Percentiles rank a stretch among this genome's conserved stretches.
Evolutionary conservation across 805 yeast genomes (phyloP).

Genomic region (Yamadazyma nakazawae): DNA sequence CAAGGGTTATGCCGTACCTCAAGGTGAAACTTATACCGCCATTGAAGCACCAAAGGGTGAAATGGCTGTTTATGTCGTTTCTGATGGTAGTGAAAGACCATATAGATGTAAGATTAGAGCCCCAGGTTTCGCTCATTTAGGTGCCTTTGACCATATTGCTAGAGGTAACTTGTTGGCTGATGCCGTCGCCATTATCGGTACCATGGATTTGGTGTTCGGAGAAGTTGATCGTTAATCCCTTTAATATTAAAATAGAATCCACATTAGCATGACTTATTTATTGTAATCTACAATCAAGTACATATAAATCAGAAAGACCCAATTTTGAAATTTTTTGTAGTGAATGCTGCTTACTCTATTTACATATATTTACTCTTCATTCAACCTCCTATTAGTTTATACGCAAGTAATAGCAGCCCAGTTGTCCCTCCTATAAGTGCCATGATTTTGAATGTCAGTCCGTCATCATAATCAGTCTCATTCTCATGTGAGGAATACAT

Average conservation of each 20-base stretch:
- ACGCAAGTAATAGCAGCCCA: slow-evolving; percentile 26
- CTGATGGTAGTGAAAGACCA: slow-evolving; percentile 88
- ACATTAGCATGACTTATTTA: slow-evolving; percentile 1
- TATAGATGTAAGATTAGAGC: slow-evolving; percentile 91
- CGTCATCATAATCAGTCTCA: slow-evolving; percentile 17
- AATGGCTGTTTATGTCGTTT: slow-evolving; percentile 85
- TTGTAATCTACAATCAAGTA: slow-evolving; percentile 5
- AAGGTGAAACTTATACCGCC: slow-evolving; percentile 87
- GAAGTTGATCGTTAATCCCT: slow-evolving; percentile 77
- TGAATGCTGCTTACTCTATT: too few relatives aligned
- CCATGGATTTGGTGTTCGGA: slow-evolving; percentile 93
- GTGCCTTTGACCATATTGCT: slow-evolving; percentile 81
- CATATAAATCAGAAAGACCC: neutral
- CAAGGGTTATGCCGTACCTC: slow-evolving; percentile 85
- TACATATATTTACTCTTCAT: neutral
- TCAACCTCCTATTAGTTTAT: slow-evolving; percentile 15
- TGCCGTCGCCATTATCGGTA: slow-evolving; percentile 91
- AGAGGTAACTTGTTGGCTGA: slow-evolving; percentile 87
- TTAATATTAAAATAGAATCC: neutral
- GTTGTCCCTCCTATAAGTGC: slow-evolving; percentile 32
- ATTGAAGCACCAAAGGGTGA: slow-evolving; percentile 96
- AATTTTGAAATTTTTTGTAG: neutral
- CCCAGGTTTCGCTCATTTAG: slow-evolving; percentile 91
- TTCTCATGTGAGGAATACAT: slow-evolving; percentile 5
- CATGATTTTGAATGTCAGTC: slow-evolving; percentile 19